Evolutionary conservation across 163 green algal genomes (phyloP).

Genomic region (Scenedesmus sp.): DNA sequence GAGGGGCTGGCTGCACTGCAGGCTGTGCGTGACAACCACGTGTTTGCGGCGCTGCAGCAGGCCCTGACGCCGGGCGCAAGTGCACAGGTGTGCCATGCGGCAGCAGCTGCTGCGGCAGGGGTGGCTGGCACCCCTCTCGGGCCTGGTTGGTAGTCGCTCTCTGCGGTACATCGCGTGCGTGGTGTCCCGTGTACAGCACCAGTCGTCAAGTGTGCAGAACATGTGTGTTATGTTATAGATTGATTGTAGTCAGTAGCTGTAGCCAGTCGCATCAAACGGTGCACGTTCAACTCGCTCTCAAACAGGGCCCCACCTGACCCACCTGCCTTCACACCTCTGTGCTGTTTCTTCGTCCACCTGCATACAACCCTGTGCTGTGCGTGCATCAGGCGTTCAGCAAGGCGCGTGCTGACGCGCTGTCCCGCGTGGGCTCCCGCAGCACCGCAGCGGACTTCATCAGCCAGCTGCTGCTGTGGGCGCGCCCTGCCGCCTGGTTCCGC

Average conservation of each 20-base stretch:
- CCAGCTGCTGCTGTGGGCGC: constrained; percentile 40
- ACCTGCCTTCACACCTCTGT: background rate
- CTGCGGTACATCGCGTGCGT: no score
- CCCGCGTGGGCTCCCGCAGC: constrained; percentile 52
- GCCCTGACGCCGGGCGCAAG: constrained; percentile 18
- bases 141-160: no score
- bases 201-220: no score
- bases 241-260: no score
- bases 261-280: no score
- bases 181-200: no score
- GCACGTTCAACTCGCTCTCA: no score
- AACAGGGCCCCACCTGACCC: background rate
- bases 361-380: background rate
- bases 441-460: constrained; percentile 28
- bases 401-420: constrained; percentile 40
- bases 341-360: background rate
- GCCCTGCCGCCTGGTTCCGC: constrained; percentile 36
- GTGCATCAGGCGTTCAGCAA: constrained; percentile 22
- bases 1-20: constrained; percentile 42
- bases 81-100: background rate
- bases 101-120: background rate
- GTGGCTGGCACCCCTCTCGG: background rate
- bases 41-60: constrained; percentile 35
- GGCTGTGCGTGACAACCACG: constrained; percentile 50
- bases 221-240: no score